phyloP scores from a whole-genome alignment of 2,329 filamentous ascomycete species.

The Aotearoamyces nothofagi region DNA sequence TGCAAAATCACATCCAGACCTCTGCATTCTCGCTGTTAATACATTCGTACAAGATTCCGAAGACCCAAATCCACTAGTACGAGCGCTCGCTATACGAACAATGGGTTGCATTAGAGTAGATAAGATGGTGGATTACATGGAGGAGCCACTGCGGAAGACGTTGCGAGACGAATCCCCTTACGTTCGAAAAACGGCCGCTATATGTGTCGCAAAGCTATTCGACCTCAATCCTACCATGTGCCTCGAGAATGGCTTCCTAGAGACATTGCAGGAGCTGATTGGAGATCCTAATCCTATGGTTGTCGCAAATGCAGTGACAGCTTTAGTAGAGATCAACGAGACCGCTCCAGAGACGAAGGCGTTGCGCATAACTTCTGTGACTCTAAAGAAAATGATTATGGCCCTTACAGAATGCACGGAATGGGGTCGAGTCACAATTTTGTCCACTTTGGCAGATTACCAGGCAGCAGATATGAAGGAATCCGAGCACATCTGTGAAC shows the following conservation, averaged over 20 bases:
- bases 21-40: constrained; percentile 97
- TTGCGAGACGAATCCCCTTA: constrained; percentile 95
- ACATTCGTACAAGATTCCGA: constrained; percentile 98
- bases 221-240: constrained; percentile 87
- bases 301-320: constrained; percentile 92
- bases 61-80: constrained; percentile 90
- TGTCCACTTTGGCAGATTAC: constrained; percentile 83
- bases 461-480: constrained; percentile 80
- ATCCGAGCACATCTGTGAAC: constrained; percentile 94
- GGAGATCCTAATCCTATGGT: constrained; percentile 98
- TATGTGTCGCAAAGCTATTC: constrained; percentile 96
- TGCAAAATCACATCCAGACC: constrained; percentile 94
- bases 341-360: constrained; percentile 82
- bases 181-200: constrained; percentile 92
- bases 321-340: constrained; percentile 81
- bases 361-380: constrained; percentile 65
- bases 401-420: constrained; percentile 96
- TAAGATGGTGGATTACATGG: constrained; percentile 99
- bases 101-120: constrained; percentile 98
- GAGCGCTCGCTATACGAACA: constrained; percentile 88
- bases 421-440: constrained; percentile 90
- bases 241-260: constrained; percentile 91
- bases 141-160: constrained; percentile 91
- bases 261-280: constrained; percentile 87
- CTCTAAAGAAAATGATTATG: constrained; percentile 89